Conservation (phyloP, 306 rosid genomes). For the Medicago arabica region DNA sequence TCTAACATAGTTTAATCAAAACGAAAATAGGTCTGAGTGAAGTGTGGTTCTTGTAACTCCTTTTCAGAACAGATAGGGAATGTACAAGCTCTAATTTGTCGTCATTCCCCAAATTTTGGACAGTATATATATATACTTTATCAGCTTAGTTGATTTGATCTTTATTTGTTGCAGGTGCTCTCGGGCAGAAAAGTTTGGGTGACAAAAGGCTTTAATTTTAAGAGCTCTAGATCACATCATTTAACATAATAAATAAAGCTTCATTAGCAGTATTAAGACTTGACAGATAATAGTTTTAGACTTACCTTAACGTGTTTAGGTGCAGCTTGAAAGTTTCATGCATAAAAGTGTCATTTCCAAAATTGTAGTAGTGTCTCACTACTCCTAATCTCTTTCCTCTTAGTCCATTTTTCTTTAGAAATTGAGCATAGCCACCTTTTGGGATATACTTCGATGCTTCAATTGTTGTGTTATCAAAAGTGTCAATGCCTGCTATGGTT, state of each 20-base stretch:
- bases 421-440: too few species aligned
- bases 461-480: slow-evolving; percentile 50
- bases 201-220: too few species aligned
- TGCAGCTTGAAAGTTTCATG: slow-evolving; percentile 48
- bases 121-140: too few species aligned
- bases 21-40: neutral
- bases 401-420: too few species aligned
- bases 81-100: too few species aligned
- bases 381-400: too few species aligned
- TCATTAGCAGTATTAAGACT: neutral
- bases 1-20: neutral
- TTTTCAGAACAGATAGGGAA: too few species aligned
- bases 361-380: neutral
- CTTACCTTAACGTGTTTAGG: slow-evolving; percentile 60
- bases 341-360: slow-evolving; percentile 33
- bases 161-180: too few species aligned
- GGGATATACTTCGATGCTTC: neutral
- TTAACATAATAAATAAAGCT: neutral
- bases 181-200: too few species aligned
- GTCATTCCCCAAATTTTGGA: too few species aligned
- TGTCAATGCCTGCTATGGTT: slow-evolving; percentile 60
- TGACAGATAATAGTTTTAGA: neutral
- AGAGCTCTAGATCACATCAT: too few species aligned
- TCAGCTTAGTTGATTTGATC: too few species aligned
- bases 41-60: neutral